Conservation (phyloP, 2,329 filamentous ascomycete species). For the Penicillium vulpinum region DNA sequence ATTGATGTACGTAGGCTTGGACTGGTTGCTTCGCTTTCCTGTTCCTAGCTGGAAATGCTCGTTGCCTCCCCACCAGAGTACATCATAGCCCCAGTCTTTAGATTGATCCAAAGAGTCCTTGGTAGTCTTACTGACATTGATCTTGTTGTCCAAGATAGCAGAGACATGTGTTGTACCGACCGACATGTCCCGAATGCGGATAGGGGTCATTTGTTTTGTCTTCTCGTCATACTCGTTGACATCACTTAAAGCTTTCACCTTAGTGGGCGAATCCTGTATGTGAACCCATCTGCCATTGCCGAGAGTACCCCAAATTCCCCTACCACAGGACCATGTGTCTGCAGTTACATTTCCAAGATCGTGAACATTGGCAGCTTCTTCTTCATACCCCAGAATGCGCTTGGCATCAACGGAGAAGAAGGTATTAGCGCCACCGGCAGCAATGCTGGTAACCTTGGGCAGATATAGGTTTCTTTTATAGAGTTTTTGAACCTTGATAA, state of each 20-base stretch:
- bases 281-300: slow-evolving; percentile 91
- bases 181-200: slow-evolving; percentile 70
- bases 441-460: slow-evolving; percentile 71
- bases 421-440: slow-evolving; percentile 81
- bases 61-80: slow-evolving; percentile 92
- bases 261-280: slow-evolving; percentile 72
- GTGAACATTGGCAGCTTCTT: slow-evolving; percentile 42
- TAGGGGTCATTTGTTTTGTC: slow-evolving; percentile 67
- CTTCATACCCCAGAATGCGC: slow-evolving; percentile 52
- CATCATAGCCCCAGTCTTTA: slow-evolving; percentile 81
- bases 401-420: slow-evolving; percentile 84
- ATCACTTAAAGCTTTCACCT: slow-evolving; percentile 79
- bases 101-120: slow-evolving; percentile 64
- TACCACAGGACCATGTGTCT: slow-evolving; percentile 85
- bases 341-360: slow-evolving; percentile 61
- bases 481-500: slow-evolving; percentile 68
- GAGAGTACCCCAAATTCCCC: slow-evolving; percentile 78
- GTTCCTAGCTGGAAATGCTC: slow-evolving; percentile 92
- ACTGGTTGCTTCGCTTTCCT: slow-evolving; percentile 79
- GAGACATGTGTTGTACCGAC: slow-evolving; percentile 79
- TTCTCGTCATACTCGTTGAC: slow-evolving; percentile 85
- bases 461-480: slow-evolving; percentile 66
- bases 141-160: slow-evolving; percentile 80
- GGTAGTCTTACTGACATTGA: slow-evolving; percentile 59
- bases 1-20: slow-evolving; percentile 73